Base-by-base conservation (phyloP, 2,329 filamentous ascomycete genomes). In the Arthroderma sp. region DNA sequence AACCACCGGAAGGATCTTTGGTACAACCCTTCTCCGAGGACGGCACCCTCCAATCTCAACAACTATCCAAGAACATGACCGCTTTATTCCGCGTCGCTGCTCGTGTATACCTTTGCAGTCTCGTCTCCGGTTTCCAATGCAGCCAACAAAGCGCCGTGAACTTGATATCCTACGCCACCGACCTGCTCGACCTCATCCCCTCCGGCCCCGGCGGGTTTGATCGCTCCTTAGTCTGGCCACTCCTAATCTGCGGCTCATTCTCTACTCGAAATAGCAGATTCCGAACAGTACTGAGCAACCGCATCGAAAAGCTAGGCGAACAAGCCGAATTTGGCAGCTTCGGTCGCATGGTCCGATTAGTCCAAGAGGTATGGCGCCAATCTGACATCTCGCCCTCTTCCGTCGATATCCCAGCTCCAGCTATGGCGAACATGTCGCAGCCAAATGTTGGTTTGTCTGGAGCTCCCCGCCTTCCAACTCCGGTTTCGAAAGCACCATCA, bases 91-190 rank as follows among this genome's bases (percentile, higher is more conserved):
- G 89, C 56, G 71, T 94, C 44, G 89, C 89, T 2, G 88, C 89
- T 3, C 83, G 89, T 58, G 87, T 98, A 67, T 95, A 95, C 66
- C 80, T 96, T n/a, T 94, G 87, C 78, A 88, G 85, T 59, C 73
- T 98, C 32, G 85, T 96, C 0, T 89, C 89, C 0, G 87, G 87
- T 46, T 91, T 89, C 66, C 80, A 82, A 55, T 83, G 83, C 40
- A 74, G 72, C 46, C 82, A 91, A 56, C 70, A 72, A 6, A 86
- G 81, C 60, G 88, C 81, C 57, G 71, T 82, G 56, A 80, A 80
- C 52, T 74, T 96, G 27, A 78, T 95, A 36, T 76, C 83, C 48
- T 84, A 85, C 56, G 77, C 95, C 50, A 79, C 82, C 28, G 75
- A 78, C 46, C 77, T 83, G 32, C 80, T 96, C 51, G 77, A 83